Conservation (phyloP, 2,329 filamentous ascomycete genomes). For the Cephalotrichum gorgonifer region DNA sequence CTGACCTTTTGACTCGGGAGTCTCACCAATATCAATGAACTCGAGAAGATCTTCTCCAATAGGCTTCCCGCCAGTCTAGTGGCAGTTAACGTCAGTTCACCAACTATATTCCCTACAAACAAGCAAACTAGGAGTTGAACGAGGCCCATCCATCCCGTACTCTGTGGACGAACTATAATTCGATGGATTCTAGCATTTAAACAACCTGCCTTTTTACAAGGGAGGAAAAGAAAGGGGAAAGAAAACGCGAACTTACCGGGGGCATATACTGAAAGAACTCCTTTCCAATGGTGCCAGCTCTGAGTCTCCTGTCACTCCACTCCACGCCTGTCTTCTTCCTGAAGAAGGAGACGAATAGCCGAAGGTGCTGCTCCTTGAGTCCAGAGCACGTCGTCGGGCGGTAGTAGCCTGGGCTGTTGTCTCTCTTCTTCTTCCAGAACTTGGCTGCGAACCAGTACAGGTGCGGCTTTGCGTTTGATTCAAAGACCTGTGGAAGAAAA, state of each 20-base stretch:
- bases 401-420: slow-evolving; percentile 22
- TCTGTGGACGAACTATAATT: neutral
- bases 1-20: neutral
- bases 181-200: neutral
- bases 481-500: slow-evolving; percentile 46
- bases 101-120: neutral
- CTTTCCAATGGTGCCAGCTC: slow-evolving; percentile 18
- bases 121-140: neutral
- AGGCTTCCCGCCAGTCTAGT: neutral
- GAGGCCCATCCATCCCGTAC: neutral
- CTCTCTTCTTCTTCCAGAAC: slow-evolving; percentile 29
- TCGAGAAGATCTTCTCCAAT: neutral
- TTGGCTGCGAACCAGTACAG: slow-evolving; percentile 52
- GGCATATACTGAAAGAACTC: slow-evolving; percentile 32
- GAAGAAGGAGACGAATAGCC: slow-evolving; percentile 47
- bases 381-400: slow-evolving; percentile 27
- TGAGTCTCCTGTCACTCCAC: slow-evolving; percentile 46
- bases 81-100: neutral
- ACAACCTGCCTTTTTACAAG: neutral
- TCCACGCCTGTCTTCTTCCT: slow-evolving; percentile 41
- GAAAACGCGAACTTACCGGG: slow-evolving; percentile 26
- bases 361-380: slow-evolving; percentile 31
- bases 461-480: slow-evolving; percentile 48
- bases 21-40: neutral
- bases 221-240: neutral